These are phyloP conservation scores for Dalechampia spathulata DNA, from an alignment of 441 rosid species.

Conservation along the genomic window DNA sequence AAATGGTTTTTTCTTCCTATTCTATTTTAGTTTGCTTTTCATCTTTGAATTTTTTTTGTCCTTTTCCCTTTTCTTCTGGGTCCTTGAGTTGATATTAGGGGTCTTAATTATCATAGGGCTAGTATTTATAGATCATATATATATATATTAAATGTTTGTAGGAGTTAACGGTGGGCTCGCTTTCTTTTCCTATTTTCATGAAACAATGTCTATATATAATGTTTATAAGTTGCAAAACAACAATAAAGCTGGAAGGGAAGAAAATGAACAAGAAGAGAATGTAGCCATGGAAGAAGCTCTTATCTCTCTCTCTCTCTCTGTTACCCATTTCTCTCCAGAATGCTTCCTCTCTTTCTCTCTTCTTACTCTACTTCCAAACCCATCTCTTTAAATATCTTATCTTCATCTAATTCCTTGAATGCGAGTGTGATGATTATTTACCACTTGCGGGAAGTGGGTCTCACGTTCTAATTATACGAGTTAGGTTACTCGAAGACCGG, in stretches of 20 bases:
- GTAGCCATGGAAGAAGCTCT: background rate
- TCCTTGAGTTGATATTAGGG: conserved; percentile 26
- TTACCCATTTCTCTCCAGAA: conserved; percentile 16
- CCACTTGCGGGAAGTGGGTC: conserved; percentile 12
- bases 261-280: background rate
- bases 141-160: conserved; percentile 13
- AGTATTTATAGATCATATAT: conserved; percentile 30
- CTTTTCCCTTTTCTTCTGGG: conserved; percentile 10
- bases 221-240: conserved; percentile 24
- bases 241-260: conserved; percentile 13
- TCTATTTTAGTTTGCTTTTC: conserved; percentile 15
- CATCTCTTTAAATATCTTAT: too few species aligned
- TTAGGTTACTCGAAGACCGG: conserved; percentile 5
- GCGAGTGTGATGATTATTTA: conserved; percentile 4
- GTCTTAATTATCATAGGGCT: conserved; percentile 26
- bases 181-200: background rate
- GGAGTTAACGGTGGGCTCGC: conserved; percentile 10
- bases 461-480: background rate
- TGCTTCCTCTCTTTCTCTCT: background rate
- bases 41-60: conserved; percentile 4
- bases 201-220: conserved; percentile 52
- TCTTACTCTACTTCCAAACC: too few species aligned
- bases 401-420: background rate
- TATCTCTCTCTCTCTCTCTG: conserved; percentile 16
- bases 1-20: conserved; percentile 34